phyloP scores from a whole-genome alignment of 176 grass and related monocot genomes.

The Saccharum spontaneum region DNA sequence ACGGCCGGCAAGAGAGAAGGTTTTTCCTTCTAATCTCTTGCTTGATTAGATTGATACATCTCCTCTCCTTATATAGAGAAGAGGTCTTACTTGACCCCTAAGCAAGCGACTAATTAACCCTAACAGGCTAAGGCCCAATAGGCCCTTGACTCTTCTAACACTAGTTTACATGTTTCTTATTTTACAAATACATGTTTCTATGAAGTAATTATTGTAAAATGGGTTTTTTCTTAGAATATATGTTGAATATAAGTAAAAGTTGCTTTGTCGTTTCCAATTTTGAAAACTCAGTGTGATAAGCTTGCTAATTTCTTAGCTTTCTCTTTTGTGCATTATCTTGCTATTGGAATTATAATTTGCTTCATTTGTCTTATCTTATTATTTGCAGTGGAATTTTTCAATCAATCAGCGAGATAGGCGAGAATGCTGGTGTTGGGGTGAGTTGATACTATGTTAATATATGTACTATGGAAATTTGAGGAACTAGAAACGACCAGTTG shows the following conservation, averaged over 20 bases:
- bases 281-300: neutral
- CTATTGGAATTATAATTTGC: neutral
- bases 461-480: neutral
- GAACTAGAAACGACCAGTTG: neutral
- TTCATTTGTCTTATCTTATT: slow-evolving; percentile 5
- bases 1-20: no score
- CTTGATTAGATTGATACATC: no score
- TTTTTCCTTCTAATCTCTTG: no score
- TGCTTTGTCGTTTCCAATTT: neutral
- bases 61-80: no score
- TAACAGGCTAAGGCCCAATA: no score
- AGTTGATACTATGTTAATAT: slow-evolving; percentile 27
- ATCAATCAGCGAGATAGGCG: slow-evolving; percentile 35
- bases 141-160: no score
- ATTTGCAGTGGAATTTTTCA: slow-evolving; percentile 59
- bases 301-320: neutral
- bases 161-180: neutral
- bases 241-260: neutral
- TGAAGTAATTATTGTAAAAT: neutral
- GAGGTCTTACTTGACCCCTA: no score
- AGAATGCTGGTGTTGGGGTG: slow-evolving; percentile 44
- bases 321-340: neutral
- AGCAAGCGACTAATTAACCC: no score
- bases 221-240: neutral
- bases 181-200: neutral